Evolutionary conservation across 495 filamentous ascomycete species (phyloP).

Genomic region (Penicillium samsonianum): DNA sequence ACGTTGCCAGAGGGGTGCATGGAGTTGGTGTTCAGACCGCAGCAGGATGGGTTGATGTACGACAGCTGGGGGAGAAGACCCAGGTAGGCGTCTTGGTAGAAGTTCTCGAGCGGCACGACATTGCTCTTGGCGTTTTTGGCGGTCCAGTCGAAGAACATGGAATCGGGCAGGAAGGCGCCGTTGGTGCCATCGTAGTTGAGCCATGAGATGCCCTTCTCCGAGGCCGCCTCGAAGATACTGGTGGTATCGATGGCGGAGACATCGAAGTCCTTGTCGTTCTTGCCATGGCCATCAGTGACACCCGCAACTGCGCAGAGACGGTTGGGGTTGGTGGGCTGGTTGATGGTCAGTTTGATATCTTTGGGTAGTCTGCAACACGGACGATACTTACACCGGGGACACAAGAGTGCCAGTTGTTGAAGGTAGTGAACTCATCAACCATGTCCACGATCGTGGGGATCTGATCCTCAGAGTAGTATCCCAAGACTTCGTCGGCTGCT

Average conservation of each 20-base stretch:
- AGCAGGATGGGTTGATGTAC: constrained; percentile 59
- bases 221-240: constrained; percentile 50
- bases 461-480: constrained; percentile 53
- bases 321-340: constrained; percentile 53
- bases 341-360: constrained; percentile 16
- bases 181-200: constrained; percentile 51
- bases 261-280: constrained; percentile 48
- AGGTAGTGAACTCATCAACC: constrained; percentile 52
- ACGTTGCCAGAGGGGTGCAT: constrained; percentile 53
- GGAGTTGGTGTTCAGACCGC: constrained; percentile 47
- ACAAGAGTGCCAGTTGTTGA: constrained; percentile 56
- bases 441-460: constrained; percentile 49
- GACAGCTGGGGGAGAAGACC: constrained; percentile 50
- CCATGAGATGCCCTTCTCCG: constrained; percentile 48
- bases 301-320: constrained; percentile 48
- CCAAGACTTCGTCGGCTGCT: constrained; percentile 47
- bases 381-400: constrained; percentile 46
- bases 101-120: constrained; percentile 40
- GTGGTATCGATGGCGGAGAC: constrained; percentile 35
- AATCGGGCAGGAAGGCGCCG: constrained; percentile 38
- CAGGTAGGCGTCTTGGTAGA: constrained; percentile 45
- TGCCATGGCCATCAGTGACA: constrained; percentile 49
- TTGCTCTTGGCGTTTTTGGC: constrained; percentile 34
- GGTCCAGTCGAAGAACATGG: constrained; percentile 51
- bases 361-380: background rate